Percentiles rank a stretch among this genome's conserved stretches.
Evolutionary conservation across 805 yeast species (phyloP).

Genomic region (Candida montana): DNA sequence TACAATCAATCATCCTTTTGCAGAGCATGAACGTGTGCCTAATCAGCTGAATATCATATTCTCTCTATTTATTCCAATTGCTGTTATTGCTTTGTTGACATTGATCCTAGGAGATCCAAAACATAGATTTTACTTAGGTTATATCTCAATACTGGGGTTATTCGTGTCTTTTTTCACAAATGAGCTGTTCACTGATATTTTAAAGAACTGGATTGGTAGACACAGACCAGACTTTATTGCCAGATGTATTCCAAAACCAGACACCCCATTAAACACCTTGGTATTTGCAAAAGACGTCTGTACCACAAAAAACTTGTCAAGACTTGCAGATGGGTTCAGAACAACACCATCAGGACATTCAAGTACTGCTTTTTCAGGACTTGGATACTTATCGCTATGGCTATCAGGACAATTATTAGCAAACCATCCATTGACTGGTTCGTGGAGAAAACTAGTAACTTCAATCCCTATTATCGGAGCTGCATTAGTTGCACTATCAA

Average conservation of each 20-base stretch:
- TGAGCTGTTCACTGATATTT: conserved; percentile 59
- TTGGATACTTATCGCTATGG: conserved; percentile 62
- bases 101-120: conserved; percentile 36
- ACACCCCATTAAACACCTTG: conserved; percentile 48
- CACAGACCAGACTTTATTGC: conserved; percentile 90
- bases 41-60: conserved; percentile 47
- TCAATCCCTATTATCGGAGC: conserved; percentile 64
- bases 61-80: conserved; percentile 46
- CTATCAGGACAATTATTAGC: conserved; percentile 59
- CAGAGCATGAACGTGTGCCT: conserved; percentile 68
- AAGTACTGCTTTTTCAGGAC: conserved; percentile 61
- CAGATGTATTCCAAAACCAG: conserved; percentile 66
- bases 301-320: conserved; percentile 41
- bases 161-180: conserved; percentile 54
- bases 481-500: conserved; percentile 67
- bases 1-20: conserved; percentile 76
- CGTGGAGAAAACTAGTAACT: conserved; percentile 56
- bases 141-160: conserved; percentile 64
- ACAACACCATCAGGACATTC: conserved; percentile 85
- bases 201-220: conserved; percentile 84
- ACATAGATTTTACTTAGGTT: conserved; percentile 54
- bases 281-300: conserved; percentile 63
- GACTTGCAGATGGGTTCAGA: conserved; percentile 65
- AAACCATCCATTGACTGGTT: conserved; percentile 44
- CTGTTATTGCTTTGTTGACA: conserved; percentile 31